Percentiles rank a stretch among this genome's conserved stretches.
Conservation (phyloP, 106 monocot species). For the Dendrobium officinale region DNA sequence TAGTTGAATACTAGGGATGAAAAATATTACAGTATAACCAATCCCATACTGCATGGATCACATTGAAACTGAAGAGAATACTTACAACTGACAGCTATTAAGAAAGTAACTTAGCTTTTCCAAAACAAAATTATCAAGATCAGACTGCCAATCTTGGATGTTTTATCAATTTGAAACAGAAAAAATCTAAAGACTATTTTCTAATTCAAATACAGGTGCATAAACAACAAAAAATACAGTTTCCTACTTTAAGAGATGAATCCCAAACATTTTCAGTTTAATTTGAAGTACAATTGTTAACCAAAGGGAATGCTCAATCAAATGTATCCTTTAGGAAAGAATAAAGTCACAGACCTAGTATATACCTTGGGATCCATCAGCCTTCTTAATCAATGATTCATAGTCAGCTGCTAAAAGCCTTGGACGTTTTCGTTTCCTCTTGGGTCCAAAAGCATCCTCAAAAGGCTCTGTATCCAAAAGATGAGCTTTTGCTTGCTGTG, state of each 20-base stretch:
- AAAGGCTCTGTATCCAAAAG: constrained; percentile 77
- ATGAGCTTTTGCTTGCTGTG: constrained; percentile 81
- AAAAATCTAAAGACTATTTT: neutral
- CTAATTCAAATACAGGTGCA: neutral
- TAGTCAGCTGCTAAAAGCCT: constrained; percentile 73
- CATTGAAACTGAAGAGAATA: neutral
- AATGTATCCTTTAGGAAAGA: neutral
- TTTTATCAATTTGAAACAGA: neutral
- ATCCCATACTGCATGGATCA: neutral
- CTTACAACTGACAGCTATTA: neutral
- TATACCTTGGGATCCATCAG: constrained; percentile 80
- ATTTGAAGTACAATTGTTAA: neutral
- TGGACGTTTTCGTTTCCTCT: constrained; percentile 82
- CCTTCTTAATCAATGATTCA: constrained; percentile 69
- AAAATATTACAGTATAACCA: neutral
- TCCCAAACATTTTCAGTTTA: neutral
- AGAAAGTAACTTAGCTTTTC: neutral
- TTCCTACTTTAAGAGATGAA: neutral
- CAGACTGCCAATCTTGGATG: neutral
- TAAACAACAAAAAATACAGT: neutral
- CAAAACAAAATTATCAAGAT: neutral
- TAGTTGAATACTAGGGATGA: neutral
- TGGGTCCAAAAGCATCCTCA: constrained; percentile 91
- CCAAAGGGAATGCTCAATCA: neutral
- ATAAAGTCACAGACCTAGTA: neutral